Evolutionary conservation across 2,329 filamentous ascomycete genomes (phyloP), one percentile per base, ranked within the genome.

Genomic region (Colletotrichum liaoningense): DNA sequence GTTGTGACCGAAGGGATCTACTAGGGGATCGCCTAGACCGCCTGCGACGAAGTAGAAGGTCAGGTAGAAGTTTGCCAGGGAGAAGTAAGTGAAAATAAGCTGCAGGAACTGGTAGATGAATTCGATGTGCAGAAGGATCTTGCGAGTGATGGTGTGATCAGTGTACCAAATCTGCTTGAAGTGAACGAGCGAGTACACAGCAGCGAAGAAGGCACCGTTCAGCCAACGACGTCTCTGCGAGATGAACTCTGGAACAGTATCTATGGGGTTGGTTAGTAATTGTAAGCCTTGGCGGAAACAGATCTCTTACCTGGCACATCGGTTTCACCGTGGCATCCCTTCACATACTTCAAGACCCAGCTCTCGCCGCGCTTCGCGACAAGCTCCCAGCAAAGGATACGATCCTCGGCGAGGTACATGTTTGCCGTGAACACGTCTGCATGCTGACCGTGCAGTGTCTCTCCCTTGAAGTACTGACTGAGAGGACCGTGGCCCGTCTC

Each of bases 401-500:
- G 93, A 87, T 97, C 94, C 81, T 97, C 94, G 54, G 94, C 94
- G 63, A 97, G 86, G 79, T 97, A 97, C 94, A 97, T 97, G 82
- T 99, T 99, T 46, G 97, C 95, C 0, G 96, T 98, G 80, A 98
- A 98, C 4, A 98, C 95, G 81, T 98, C 96, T 11, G 97, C 97
- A 81, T 98, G 95, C 78, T 97, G 94, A 16, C 97, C 97, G 79
- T 98, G 97, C 30, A 99, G 87, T 1, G 96, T 98, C 83, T 99
- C 97, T 76, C 97, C 97, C 86, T 98, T 98, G 90, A 99, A 99
- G 82, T 99, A 99, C 84, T 98, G 97, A 80, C 95, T 98, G 63
- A 99, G 86, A 0, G 97, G 97, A 0, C 97, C 97, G 80, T 98
- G 95, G 0, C 97, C 97, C 8, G 94, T 98, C 79, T 96, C 93